A percentile compares a stretch with the other conserved stretches of the same genome.
Evolutionary conservation across 2,329 filamentous ascomycete species (phyloP).

Genomic region (Aspergillus sp.): DNA sequence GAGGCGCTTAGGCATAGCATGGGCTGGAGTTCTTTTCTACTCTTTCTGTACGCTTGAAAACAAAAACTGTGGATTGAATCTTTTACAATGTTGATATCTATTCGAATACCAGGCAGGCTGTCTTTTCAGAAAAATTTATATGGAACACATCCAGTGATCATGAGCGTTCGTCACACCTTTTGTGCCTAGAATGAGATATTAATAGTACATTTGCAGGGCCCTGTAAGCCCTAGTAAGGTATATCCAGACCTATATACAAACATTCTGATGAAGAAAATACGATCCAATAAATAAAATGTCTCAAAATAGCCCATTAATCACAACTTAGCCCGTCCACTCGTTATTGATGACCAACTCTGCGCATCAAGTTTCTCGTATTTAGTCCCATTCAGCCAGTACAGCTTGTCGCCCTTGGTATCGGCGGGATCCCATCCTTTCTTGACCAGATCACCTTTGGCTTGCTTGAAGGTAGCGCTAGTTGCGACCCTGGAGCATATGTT

Average conservation of each 20-base stretch:
- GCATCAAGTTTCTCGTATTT: conserved; percentile 34
- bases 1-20: conserved; percentile 34
- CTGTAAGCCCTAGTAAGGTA: not conserved
- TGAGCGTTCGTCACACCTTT: too few species aligned
- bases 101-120: not conserved
- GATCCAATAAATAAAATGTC: not conserved
- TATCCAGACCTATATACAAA: conserved; percentile 2
- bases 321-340: conserved; percentile 39
- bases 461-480: conserved; percentile 46
- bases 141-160: too few species aligned
- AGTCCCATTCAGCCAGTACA: conserved; percentile 41
- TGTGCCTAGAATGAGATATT: too few species aligned
- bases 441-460: conserved; percentile 40
- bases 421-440: conserved; percentile 38
- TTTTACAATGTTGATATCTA: too few species aligned
- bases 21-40: conserved; percentile 28
- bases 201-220: too few species aligned
- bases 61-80: conserved; percentile 3
- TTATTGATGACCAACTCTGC: conserved; percentile 36
- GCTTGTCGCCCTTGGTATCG: conserved; percentile 27
- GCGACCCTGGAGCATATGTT: conserved; percentile 27
- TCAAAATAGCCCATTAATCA: conserved; percentile 12
- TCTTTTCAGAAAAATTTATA: not conserved
- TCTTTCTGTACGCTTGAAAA: conserved; percentile 6
- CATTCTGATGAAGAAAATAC: not conserved